phyloP scores from a whole-genome alignment of 495 filamentous ascomycete species.

The Umbilicaria muhlenbergii region DNA sequence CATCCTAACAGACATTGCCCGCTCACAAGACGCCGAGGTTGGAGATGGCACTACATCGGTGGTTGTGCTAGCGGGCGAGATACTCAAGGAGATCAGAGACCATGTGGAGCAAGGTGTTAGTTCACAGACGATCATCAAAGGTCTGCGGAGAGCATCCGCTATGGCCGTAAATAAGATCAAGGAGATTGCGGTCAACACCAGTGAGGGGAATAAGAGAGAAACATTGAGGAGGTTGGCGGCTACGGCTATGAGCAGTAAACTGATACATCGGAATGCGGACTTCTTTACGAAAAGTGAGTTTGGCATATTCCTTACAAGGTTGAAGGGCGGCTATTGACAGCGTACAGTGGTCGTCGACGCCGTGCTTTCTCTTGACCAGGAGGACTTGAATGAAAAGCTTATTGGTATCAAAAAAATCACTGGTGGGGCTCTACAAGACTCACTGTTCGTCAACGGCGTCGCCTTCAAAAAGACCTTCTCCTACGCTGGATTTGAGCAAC shows the following conservation, averaged over 20 bases:
- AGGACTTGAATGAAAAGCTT: slow-evolving; percentile 92
- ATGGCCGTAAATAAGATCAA: slow-evolving; percentile 99
- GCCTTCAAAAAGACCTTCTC: slow-evolving; percentile 99
- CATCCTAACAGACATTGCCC: slow-evolving; percentile 94
- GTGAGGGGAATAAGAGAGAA: slow-evolving; percentile 73
- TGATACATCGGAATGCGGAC: slow-evolving; percentile 90
- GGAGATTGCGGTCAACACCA: slow-evolving; percentile 85
- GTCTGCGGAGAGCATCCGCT: slow-evolving; percentile 66
- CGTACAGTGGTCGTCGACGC: slow-evolving; percentile 87
- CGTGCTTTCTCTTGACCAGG: slow-evolving; percentile 90
- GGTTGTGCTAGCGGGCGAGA: slow-evolving; percentile 88
- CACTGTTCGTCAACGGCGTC: slow-evolving; percentile 92
- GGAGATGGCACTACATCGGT: slow-evolving; percentile 96
- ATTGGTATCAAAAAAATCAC: slow-evolving; percentile 97
- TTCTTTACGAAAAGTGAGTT: slow-evolving; percentile 94
- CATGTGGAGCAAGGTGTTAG: slow-evolving; percentile 94
- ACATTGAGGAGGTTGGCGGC: slow-evolving; percentile 78
- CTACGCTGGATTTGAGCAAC: slow-evolving; percentile 97
- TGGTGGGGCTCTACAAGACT: slow-evolving; percentile 91
- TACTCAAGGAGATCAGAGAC: slow-evolving; percentile 88
- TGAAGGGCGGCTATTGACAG: background rate
- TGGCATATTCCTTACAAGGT: background rate
- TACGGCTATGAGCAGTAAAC: slow-evolving; percentile 99
- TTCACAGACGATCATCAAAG: slow-evolving; percentile 95
- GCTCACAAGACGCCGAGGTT: slow-evolving; percentile 97